Base-by-base conservation (phyloP, 1,284 basidiomycete genomes). In the Abortiporus biennis region DNA sequence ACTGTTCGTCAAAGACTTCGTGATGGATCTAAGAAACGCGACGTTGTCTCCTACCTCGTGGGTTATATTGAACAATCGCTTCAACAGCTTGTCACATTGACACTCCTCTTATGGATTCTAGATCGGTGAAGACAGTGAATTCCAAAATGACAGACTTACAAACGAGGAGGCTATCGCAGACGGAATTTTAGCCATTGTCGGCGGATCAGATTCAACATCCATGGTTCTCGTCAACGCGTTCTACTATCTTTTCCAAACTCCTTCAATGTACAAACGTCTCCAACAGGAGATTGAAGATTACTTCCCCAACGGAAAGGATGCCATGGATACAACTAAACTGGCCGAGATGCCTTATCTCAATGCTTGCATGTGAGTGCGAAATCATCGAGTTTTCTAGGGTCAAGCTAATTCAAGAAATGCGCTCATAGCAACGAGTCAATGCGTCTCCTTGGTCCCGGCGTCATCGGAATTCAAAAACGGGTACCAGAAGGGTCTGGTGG, bases 41-140 rank as follows among this genome's bases (percentile, higher is more conserved):
- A 64, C 30, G 36, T 64, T 5, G 61, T 58, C 35, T 55, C 62
- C 29, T 50, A 60, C 38, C 48, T 63, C 12, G 61, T 62, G 31
- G 31, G 55, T 45, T 19, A 6, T 39, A 8, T 6, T 21, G n/a
- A n/a, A n/a, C n/a, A n/a, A n/a, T n/a, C n/a, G n/a, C n/a, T n/a
- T n/a, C n/a, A n/a, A n/a, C n/a, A n/a, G n/a, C n/a, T n/a, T n/a
- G n/a, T n/a, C n/a, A n/a, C n/a, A n/a, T n/a, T n/a, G n/a, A n/a
- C 24, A 15, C 19, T 27, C 3, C 23, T 33, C 17, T 4, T 23
- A 16, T 9, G 20, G 25, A 4, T n/a, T 27, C 35, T 38, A 50
- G 49, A 43, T 45, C 29, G 45, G 45, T 37, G 47, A 48, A 21
- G 47, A 45, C 22, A 43, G n/a, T n/a, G n/a, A 38, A 4, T 36